phyloP scores from a whole-genome alignment of 768 basidiomycete genomes.

The Fistulinella prunicolor region DNA sequence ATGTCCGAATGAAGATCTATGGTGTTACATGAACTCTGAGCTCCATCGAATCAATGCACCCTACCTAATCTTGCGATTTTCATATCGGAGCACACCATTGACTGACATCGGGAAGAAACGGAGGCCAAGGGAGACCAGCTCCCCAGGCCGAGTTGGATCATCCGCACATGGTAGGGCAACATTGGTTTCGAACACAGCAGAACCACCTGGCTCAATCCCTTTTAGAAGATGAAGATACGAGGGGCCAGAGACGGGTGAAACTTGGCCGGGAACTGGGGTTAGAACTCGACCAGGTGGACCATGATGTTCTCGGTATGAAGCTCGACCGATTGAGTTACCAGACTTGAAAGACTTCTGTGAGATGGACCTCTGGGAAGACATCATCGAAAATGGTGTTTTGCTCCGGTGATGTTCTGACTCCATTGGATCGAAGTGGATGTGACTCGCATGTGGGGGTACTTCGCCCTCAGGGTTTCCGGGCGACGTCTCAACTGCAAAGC shows the following conservation, averaged over 20 bases:
- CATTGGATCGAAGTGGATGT: neutral
- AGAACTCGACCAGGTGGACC: conserved; percentile 14
- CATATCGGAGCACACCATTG: conserved; percentile 8
- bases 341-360: conserved; percentile 16
- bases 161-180: conserved; percentile 6
- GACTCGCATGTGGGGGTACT: neutral
- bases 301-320: conserved; percentile 20
- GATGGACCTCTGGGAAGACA: conserved; percentile 13
- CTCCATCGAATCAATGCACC: neutral
- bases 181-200: neutral
- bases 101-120: conserved; percentile 18
- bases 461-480: neutral
- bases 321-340: conserved; percentile 18
- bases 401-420: conserved; percentile 5
- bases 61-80: conserved; percentile 9
- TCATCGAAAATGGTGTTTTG: conserved; percentile 8
- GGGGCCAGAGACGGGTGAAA: neutral
- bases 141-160: conserved; percentile 11
- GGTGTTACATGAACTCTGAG: conserved; percentile 1
- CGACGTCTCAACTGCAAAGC: neutral
- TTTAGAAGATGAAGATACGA: neutral
- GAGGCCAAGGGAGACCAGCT: neutral
- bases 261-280: neutral
- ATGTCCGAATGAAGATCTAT: neutral
- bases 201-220: neutral